These are phyloP conservation scores for Arbutus unedo DNA, from an alignment of 148 eudicot species.

Conservation along the genomic window DNA sequence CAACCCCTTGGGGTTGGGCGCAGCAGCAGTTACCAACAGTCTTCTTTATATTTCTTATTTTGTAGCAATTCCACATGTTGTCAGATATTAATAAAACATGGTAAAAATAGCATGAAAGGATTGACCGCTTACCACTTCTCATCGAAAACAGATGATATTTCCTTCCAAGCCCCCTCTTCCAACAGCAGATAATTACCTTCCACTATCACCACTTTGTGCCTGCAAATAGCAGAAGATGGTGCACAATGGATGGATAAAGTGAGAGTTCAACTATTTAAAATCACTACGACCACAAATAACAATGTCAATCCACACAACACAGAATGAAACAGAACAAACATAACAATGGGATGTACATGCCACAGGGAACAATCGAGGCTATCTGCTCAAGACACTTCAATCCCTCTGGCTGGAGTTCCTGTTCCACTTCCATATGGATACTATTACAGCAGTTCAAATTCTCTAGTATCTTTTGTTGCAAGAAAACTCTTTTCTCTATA, in stretches of 20 bases:
- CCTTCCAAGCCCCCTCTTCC: conserved; percentile 76
- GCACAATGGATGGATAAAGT: neutral
- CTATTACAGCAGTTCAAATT: neutral
- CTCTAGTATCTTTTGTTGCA: neutral
- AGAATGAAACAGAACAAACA: neutral
- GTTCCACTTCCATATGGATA: neutral
- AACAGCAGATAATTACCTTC: conserved; percentile 93
- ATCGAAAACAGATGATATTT: conserved; percentile 68
- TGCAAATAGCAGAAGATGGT: conserved; percentile 25
- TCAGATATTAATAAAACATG: neutral
- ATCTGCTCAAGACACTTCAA: neutral
- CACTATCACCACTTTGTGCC: conserved; percentile 92
- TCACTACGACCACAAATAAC: neutral
- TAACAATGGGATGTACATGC: neutral
- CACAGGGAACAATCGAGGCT: conserved; percentile 1
- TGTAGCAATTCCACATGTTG: neutral
- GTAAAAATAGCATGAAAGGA: neutral
- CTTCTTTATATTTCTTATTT: neutral
- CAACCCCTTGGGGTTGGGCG: no score
- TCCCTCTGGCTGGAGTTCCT: neutral
- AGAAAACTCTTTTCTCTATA: neutral
- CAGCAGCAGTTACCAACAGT: neutral
- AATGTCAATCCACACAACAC: neutral
- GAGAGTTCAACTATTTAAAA: neutral
- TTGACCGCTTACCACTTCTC: conserved; percentile 69